These are phyloP conservation scores for Mycena citricolor DNA, from an alignment of 1,284 basidiomycete genomes.

Conservation along the genomic window DNA sequence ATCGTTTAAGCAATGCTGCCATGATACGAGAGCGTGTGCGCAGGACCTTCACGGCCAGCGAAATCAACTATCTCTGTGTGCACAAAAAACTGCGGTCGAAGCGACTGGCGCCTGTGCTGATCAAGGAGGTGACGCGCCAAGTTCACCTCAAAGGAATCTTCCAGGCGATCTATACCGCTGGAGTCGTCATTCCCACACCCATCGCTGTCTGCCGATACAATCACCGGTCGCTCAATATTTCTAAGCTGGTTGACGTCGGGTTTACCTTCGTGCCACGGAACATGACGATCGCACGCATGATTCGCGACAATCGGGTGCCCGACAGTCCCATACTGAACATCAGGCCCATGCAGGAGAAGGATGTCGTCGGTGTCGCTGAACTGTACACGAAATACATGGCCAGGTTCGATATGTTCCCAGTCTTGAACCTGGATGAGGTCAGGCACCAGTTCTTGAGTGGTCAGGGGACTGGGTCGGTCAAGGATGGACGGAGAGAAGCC, in stretches of 20 bases:
- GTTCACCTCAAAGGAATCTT: constrained; percentile 90
- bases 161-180: constrained; percentile 97
- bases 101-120: constrained; percentile 93
- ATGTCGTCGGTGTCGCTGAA: constrained; percentile 72
- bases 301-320: constrained; percentile 71
- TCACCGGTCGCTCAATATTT: constrained; percentile 90
- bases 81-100: constrained; percentile 98
- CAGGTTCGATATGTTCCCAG: constrained; percentile 83
- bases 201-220: constrained; percentile 86
- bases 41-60: constrained; percentile 74
- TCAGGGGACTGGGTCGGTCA: constrained; percentile 61
- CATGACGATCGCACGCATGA: constrained; percentile 86
- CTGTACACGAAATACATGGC: constrained; percentile 84
- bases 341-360: constrained; percentile 85
- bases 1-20: neutral
- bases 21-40: constrained; percentile 9
- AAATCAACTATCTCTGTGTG: constrained; percentile 98
- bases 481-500: constrained; percentile 54
- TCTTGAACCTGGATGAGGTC: constrained; percentile 80
- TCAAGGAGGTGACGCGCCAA: constrained; percentile 97
- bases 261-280: constrained; percentile 87
- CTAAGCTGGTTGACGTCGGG: constrained; percentile 88
- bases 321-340: constrained; percentile 61
- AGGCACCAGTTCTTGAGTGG: constrained; percentile 90
- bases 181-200: constrained; percentile 88